Evolutionary conservation across 169 alveolate genomes (phyloP), one percentile per base, ranked within the genome.

Genomic region (Plasmodium fragile): DNA sequence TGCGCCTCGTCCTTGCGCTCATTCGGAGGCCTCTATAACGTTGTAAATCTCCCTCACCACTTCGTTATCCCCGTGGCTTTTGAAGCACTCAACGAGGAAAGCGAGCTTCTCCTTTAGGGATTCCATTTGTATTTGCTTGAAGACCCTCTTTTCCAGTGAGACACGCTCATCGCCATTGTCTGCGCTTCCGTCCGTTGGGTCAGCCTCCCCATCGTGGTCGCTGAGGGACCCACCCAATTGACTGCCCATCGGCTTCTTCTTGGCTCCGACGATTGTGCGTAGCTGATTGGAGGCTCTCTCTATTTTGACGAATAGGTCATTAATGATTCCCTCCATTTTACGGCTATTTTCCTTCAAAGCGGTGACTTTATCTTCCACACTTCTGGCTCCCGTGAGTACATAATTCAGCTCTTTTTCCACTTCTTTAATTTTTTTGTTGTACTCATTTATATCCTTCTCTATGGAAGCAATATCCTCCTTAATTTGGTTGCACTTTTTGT

Each of bases 91-190:
- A 16, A 77, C 39, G 81, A 87, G 93, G 25, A 87, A 75, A 18
- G 83, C 41, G 28, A 87, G 30, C 45, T 87, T 89, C 72, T 89
- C 94, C 81, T 77, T 89, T 59, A 89, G 49, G 65, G 94, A 89
- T 34, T 89, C 94, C 89, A 69, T 89, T 78, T 89, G 94, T 39
- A 89, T 89, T 77, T 89, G 81, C 53, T 89, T 89, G 18, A 89
- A 89, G 28, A 89, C 55, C 41, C 70, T 59, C 81, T 89, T 89
- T 89, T 89, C 94, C 59, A 77, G 32, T n/a, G 94, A n/a, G 34
- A 89, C 72, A 3, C 59, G 22, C 30, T 89, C 90, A 11, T 0
- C 0, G 13, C 39, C 22, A 6, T 7, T 25, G 30, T 7, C 7
- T 28, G 75, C 13, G 36, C 53, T 41, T 10, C 55, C 75, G 3